These are phyloP conservation scores for Aegilops sharonensis DNA, from an alignment of 176 grass and related monocot species.

Conservation along the genomic window DNA sequence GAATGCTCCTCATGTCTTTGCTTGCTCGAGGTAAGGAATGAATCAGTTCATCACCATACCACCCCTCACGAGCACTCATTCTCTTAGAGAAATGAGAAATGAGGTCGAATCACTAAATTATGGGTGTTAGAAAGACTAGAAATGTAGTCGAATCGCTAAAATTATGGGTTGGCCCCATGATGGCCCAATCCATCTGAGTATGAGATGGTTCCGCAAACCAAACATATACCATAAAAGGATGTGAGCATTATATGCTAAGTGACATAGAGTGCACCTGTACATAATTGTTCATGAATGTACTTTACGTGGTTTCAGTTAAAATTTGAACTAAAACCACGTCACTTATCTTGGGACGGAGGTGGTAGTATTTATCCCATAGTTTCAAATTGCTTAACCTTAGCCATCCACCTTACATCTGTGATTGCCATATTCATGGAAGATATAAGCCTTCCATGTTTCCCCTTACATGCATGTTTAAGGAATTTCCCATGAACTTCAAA, in stretches of 20 bases:
- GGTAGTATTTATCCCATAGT: background rate
- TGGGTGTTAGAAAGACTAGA: background rate
- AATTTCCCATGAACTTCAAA: slow-evolving; percentile 1
- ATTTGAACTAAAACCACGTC: too few species aligned
- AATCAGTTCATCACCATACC: background rate
- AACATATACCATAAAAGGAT: background rate
- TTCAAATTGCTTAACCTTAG: background rate
- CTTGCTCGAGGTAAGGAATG: background rate
- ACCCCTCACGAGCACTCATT: background rate
- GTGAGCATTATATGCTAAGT: background rate
- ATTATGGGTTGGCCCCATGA: background rate
- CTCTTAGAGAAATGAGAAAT: background rate
- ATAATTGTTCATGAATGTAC: slow-evolving; percentile 4
- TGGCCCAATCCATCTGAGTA: background rate
- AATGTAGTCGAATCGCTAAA: background rate
- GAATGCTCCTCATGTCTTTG: background rate
- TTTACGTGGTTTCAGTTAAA: too few species aligned
- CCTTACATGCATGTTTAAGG: slow-evolving; percentile 22
- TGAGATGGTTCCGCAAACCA: slow-evolving; percentile 4
- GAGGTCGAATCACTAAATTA: background rate
- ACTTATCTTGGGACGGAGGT: too few species aligned
- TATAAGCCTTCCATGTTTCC: background rate
- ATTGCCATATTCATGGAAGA: background rate
- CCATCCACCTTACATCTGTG: background rate
- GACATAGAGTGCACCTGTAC: background rate